A percentile compares a stretch with the other conserved stretches of the same genome.
These are phyloP conservation scores for Rhodamnia argentea DNA, from an alignment of 345 rosid genomes.

Conservation along the genomic window DNA sequence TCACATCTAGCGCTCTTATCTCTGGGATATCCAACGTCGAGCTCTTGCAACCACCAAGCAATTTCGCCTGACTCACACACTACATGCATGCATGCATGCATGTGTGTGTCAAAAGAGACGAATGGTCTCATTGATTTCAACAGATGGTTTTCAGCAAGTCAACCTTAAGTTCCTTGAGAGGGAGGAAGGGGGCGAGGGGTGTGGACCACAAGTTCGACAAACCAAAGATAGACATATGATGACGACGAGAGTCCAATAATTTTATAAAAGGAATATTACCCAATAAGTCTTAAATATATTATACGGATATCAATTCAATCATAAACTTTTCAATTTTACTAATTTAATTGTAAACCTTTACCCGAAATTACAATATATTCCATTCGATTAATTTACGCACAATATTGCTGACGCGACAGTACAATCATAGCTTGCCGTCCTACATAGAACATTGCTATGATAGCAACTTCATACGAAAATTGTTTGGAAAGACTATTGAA, in stretches of 20 bases:
- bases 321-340: neutral
- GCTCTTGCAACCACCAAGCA: too few relatives aligned
- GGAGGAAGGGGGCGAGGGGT: too few relatives aligned
- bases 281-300: neutral
- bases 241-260: neutral
- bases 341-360: neutral
- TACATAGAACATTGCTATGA: neutral
- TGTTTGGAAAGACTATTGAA: accelerated
- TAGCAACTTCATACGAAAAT: neutral
- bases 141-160: too few relatives aligned
- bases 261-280: neutral
- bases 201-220: neutral
- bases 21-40: too few relatives aligned
- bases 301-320: neutral
- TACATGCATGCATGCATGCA: too few relatives aligned
- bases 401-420: neutral
- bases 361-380: neutral
- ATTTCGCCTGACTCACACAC: too few relatives aligned
- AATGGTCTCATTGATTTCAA: too few relatives aligned
- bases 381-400: neutral
- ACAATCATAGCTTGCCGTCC: accelerated
- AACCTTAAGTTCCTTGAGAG: too few relatives aligned
- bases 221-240: neutral
- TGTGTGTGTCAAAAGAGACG: too few relatives aligned
- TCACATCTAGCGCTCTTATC: too few relatives aligned